Conservation (phyloP, 176 grass and related monocot genomes). For the Triticum aestivum region IWGSC_CS_RefSeq_v2.1 NC_057796.1:309051997-309052496, state of each 20-base stretch:
- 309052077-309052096: constrained; percentile 98
- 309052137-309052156: constrained; percentile 6
- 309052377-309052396: constrained; percentile 96
- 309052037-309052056: constrained; percentile 68
- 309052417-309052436: constrained; percentile 67
- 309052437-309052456: constrained; percentile 71
- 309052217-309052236: constrained; percentile 83
- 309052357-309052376: constrained; percentile 24
- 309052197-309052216: constrained; percentile 89
- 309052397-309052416: constrained; percentile 90
- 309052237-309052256: constrained; percentile 81
- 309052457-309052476: constrained; percentile 63
- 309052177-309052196: constrained; percentile 26
- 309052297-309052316: constrained; percentile 34
- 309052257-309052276: constrained; percentile 64
- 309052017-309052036: constrained; percentile 97
- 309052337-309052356: constrained; percentile 15
- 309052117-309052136: constrained; percentile 19
- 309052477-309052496: constrained; percentile 19
- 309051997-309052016: constrained; percentile 53
- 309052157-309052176: constrained; percentile 5
- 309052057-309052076: constrained; percentile 91
- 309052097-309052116: constrained; percentile 67
- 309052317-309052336: background rate
- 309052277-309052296: constrained; percentile 59